Evolutionary conservation across 306 rosid genomes (phyloP).

Genomic region (Glycine latifolia): DNA sequence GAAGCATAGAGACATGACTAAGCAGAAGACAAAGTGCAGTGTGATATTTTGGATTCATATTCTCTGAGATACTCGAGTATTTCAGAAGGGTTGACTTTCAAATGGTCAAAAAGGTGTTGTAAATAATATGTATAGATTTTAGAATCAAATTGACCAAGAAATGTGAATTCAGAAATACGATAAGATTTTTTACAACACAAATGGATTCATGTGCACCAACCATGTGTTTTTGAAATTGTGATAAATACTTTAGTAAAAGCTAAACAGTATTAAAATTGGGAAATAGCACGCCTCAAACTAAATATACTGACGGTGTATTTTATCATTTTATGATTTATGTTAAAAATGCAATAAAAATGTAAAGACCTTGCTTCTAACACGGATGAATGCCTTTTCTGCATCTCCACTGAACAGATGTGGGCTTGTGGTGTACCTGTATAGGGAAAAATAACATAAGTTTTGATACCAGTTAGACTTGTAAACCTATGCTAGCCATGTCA

Average conservation of each 20-base stretch:
- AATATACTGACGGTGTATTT: background rate
- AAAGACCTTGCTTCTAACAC: conserved; percentile 81
- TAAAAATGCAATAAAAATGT: conserved; percentile 6
- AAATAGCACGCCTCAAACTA: background rate
- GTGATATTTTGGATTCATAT: too few relatives aligned
- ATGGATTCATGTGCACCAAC: conserved; percentile 25
- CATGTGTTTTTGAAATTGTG: background rate
- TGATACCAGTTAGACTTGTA: conserved; percentile 19
- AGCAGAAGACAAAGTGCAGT: too few relatives aligned
- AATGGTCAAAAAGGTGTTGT: too few relatives aligned
- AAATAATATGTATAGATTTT: too few relatives aligned
- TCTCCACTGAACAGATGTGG: conserved; percentile 89
- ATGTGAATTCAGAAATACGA: background rate
- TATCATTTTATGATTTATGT: conserved; percentile 18
- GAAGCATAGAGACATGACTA: background rate
- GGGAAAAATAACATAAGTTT: conserved; percentile 22
- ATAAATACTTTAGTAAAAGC: background rate
- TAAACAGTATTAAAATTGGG: background rate
- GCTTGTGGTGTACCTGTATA: conserved; percentile 88
- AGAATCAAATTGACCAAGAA: too few relatives aligned
- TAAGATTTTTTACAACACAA: background rate
- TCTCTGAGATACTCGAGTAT: too few relatives aligned
- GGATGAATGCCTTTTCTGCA: conserved; percentile 83
- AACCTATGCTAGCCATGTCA: conserved; percentile 12
- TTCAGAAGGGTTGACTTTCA: too few relatives aligned